phyloP scores from a whole-genome alignment of 352 stramenopile species.

The Thraustotheca clavata region DNA sequence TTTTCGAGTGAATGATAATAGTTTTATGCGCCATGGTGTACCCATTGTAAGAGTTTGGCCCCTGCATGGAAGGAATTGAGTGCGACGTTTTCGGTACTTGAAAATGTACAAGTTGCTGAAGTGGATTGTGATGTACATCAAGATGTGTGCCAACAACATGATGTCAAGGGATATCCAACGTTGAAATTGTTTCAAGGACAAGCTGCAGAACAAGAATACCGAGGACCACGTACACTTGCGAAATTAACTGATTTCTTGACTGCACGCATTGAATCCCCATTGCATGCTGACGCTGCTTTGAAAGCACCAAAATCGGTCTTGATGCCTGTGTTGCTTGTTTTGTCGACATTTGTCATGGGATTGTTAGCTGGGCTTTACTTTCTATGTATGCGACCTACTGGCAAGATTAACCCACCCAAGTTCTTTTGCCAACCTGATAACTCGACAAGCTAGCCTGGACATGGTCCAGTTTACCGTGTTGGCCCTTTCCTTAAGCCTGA shows the following conservation, averaged over 20 bases:
- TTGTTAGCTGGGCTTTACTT: slow-evolving; percentile 1
- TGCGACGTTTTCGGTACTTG: slow-evolving; percentile 1
- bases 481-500: slow-evolving; percentile 14
- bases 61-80: slow-evolving; percentile 48
- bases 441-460: slow-evolving; percentile 1
- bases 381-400: slow-evolving; percentile 2
- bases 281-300: background rate
- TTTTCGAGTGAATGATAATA: slow-evolving; percentile 21
- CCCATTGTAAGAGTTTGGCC: slow-evolving; percentile 75
- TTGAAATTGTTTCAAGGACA: slow-evolving; percentile 6
- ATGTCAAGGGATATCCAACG: slow-evolving; percentile 14
- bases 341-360: background rate
- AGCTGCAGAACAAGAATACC: background rate
- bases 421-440: slow-evolving; percentile 19
- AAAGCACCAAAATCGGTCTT: background rate
- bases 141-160: background rate
- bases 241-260: slow-evolving; percentile 3
- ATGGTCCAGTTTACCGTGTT: slow-evolving; percentile 18
- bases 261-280: background rate
- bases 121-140: slow-evolving; percentile 9
- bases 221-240: background rate
- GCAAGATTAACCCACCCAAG: background rate
- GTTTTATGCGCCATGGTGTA: slow-evolving; percentile 82
- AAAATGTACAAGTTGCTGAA: slow-evolving; percentile 11
- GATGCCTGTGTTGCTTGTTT: slow-evolving; percentile 1